Evolutionary conservation across 306 rosid genomes (phyloP).

Genomic region (Vachellia pachyceras): DNA sequence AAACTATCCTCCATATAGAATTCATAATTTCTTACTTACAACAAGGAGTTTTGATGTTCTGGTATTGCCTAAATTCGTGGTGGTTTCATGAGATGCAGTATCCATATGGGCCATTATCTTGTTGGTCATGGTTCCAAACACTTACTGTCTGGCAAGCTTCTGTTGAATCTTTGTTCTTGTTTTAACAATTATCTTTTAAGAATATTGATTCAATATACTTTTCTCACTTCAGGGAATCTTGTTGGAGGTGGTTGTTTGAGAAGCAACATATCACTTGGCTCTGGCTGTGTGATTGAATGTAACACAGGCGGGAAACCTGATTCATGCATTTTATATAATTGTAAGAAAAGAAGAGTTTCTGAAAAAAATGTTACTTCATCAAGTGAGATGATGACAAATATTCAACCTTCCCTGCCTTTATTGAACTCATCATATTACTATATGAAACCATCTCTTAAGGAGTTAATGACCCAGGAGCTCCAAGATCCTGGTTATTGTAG

Average conservation of each 20-base stretch:
- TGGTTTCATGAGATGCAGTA: neutral
- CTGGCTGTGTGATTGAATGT: conserved; percentile 47
- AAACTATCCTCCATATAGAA: no score
- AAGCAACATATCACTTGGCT: conserved; percentile 30
- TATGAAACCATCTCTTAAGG: conserved; percentile 64
- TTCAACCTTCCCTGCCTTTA: conserved; percentile 55
- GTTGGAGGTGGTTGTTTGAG: conserved; percentile 25
- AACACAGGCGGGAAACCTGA: conserved; percentile 45
- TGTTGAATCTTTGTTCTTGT: neutral
- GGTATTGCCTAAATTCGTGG: neutral
- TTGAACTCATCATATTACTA: conserved; percentile 62
- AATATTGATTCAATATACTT: conserved; percentile 11
- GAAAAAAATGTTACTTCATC: conserved; percentile 25
- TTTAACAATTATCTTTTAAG: conserved; percentile 12
- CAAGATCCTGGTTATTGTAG: conserved; percentile 73
- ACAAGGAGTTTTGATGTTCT: neutral
- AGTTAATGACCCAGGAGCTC: conserved; percentile 54
- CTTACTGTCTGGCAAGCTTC: neutral
- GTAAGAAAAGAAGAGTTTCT: conserved; percentile 62
- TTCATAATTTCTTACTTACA: neutral
- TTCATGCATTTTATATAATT: conserved; percentile 35
- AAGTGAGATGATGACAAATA: conserved; percentile 40
- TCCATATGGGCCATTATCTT: neutral
- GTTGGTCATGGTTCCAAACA: neutral
- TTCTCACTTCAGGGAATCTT: neutral